Evolutionary conservation across 2,329 filamentous ascomycete species (phyloP).

Genomic region (Gaeumannomyces sp.): DNA sequence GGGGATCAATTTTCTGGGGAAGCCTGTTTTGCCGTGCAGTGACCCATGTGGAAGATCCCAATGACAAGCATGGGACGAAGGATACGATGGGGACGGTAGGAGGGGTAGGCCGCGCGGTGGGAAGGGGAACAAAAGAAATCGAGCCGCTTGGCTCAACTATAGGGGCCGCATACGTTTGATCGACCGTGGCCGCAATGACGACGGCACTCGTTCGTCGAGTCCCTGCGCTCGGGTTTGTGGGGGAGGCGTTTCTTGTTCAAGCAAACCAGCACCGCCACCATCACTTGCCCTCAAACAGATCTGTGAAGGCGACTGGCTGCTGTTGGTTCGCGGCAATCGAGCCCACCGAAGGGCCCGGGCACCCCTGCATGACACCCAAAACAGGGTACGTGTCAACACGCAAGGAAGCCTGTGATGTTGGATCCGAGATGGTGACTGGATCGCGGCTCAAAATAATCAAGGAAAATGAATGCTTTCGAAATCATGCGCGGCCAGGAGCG

Average conservation of each 20-base stretch:
- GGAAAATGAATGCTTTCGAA: neutral
- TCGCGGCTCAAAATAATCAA: neutral
- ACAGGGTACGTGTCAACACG: constrained; percentile 8
- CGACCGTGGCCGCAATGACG: neutral
- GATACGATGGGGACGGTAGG: neutral
- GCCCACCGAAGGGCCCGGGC: neutral
- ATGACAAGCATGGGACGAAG: constrained; percentile 5
- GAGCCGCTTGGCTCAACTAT: neutral
- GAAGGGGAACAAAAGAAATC: neutral
- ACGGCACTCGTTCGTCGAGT: neutral
- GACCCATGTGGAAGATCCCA: neutral
- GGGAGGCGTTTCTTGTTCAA: neutral
- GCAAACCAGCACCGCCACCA: neutral
- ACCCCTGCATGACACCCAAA: constrained; percentile 8
- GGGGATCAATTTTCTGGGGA: constrained; percentile 1
- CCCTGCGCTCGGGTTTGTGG: neutral
- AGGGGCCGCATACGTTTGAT: neutral
- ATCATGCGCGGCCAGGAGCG: neutral
- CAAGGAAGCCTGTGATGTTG: neutral
- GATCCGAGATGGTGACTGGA: neutral
- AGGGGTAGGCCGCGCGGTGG: neutral
- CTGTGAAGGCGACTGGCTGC: neutral
- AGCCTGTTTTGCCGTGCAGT: neutral
- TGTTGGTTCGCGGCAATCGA: neutral
- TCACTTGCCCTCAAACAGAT: neutral